Percentiles rank a stretch among this genome's conserved stretches.
phyloP scores from a whole-genome alignment of 495 filamentous ascomycete species.

The Talaromyces nanjingensis region DNA sequence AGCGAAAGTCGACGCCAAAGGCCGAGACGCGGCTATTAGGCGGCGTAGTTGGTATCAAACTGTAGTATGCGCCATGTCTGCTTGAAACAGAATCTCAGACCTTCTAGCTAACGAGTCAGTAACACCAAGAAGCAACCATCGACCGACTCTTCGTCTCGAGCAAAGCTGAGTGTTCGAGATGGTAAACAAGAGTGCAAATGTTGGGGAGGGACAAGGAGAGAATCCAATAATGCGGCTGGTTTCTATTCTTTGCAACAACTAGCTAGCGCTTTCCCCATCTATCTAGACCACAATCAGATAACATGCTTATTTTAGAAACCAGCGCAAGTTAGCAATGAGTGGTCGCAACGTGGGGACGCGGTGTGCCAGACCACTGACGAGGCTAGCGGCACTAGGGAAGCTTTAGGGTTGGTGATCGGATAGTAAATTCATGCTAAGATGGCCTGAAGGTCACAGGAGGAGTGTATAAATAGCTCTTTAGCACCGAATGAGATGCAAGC shows the following conservation, averaged over 20 bases:
- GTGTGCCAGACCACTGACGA: not conserved
- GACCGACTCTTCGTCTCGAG: not conserved
- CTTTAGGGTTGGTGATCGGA: not conserved
- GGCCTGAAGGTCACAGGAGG: not conserved
- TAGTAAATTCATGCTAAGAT: not conserved
- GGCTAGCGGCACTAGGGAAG: not conserved
- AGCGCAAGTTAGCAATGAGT: not conserved
- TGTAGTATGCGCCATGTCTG: not conserved
- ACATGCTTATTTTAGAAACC: slow-evolving; percentile 1
- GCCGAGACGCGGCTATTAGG: not conserved
- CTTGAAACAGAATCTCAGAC: not conserved
- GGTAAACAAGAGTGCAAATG: not conserved
- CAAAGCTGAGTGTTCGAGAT: not conserved
- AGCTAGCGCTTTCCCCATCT: not conserved
- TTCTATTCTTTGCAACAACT: slow-evolving; percentile 28
- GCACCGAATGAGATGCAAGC: not conserved
- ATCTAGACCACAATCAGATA: not conserved
- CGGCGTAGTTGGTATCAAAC: not conserved
- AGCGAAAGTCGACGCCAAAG: not conserved
- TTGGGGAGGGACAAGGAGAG: not conserved
- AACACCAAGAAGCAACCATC: not conserved
- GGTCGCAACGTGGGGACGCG: not conserved
- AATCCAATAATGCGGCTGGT: slow-evolving; percentile 6
- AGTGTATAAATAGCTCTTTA: slow-evolving; percentile 2
- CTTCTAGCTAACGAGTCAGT: not conserved